Evolutionary conservation across 306 rosid species (phyloP).

Genomic region (Gastrolobium villosum): DNA sequence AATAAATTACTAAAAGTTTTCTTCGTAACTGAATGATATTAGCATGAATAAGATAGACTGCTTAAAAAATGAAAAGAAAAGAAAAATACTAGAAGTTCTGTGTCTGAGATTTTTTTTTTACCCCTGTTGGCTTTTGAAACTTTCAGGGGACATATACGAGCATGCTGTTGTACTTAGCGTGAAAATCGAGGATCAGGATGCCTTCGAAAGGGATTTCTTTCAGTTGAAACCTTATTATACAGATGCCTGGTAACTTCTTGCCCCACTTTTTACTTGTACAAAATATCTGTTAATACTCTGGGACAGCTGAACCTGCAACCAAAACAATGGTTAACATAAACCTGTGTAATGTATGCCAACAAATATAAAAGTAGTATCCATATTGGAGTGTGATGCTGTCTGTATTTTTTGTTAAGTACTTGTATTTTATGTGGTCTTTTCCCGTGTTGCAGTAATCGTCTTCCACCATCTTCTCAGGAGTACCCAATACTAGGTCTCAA

Average conservation of each 20-base stretch:
- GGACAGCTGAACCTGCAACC: slow-evolving; percentile 28
- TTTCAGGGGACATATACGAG: slow-evolving; percentile 95
- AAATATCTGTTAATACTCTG: slow-evolving; percentile 6
- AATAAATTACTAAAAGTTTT: slow-evolving; percentile 2
- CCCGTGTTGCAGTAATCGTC: slow-evolving; percentile 70
- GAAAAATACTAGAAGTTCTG: neutral
- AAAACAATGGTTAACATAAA: slow-evolving; percentile 7
- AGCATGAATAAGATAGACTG: slow-evolving; percentile 8
- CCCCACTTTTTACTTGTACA: neutral
- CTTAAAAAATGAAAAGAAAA: neutral
- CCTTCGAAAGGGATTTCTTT: slow-evolving; percentile 95
- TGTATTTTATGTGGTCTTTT: slow-evolving; percentile 28
- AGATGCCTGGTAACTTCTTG: slow-evolving; percentile 79
- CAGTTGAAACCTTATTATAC: slow-evolving; percentile 95
- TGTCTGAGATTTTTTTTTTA: slow-evolving; percentile 13
- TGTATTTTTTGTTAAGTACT: neutral
- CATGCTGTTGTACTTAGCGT: slow-evolving; percentile 95
- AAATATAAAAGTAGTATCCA: slow-evolving; percentile 19
- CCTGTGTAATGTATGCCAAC: slow-evolving; percentile 10
- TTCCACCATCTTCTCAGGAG: slow-evolving; percentile 90
- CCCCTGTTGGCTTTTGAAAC: slow-evolving; percentile 39
- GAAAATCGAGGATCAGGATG: slow-evolving; percentile 92
- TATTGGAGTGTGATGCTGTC: neutral
- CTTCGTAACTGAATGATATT: slow-evolving; percentile 8
- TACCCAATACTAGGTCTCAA: slow-evolving; percentile 96